Conservation (phyloP, 129 eudicot genomes). For the Oenanthe sinensis region DNA sequence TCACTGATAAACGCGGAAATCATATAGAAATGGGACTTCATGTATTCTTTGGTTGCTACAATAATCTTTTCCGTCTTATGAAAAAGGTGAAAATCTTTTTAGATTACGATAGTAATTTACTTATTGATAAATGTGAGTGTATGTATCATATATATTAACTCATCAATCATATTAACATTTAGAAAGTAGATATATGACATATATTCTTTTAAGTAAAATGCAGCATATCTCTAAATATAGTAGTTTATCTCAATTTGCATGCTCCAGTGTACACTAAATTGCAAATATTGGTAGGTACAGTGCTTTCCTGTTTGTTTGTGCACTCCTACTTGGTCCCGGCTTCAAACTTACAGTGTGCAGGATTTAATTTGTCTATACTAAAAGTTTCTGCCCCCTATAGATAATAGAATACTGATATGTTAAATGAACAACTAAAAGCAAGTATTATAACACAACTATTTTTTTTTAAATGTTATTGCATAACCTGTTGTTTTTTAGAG, state of each 20-base stretch:
- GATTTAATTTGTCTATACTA: not conserved
- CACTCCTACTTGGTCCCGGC: not conserved
- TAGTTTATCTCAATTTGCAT: not conserved
- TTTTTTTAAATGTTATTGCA: not conserved
- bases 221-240: not conserved
- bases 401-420: not conserved
- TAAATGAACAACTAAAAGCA: not conserved
- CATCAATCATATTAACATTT: not conserved
- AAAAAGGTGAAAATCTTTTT: conserved; percentile 56
- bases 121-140: not conserved
- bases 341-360: not conserved
- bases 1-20: conserved; percentile 84
- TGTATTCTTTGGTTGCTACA: conserved; percentile 98
- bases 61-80: conserved; percentile 88
- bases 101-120: not conserved
- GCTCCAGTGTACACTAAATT: not conserved
- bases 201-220: not conserved
- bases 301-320: conserved; percentile 1
- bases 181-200: not conserved
- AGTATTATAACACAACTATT: not conserved
- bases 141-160: not conserved
- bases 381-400: not conserved
- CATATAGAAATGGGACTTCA: conserved; percentile 98
- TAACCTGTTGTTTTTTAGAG: not conserved
- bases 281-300: not conserved